These are phyloP conservation scores for Eucalyptus pumila DNA, from an alignment of 345 rosid species.

Conservation along the genomic window DNA sequence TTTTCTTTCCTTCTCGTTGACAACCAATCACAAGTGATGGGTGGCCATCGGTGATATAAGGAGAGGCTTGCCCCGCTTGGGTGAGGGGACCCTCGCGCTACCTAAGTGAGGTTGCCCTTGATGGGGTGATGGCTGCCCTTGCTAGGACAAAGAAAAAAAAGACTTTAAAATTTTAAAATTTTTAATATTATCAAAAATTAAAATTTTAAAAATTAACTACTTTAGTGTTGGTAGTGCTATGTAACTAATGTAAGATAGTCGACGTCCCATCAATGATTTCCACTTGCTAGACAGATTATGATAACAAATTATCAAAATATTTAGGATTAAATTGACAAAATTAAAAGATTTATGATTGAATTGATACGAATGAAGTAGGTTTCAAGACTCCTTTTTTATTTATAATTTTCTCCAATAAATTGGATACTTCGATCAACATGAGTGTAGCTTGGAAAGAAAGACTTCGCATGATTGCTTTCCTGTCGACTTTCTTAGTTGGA, in stretches of 20 bases:
- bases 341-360: too few relatives aligned
- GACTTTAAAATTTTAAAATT: background rate
- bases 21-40: background rate
- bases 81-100: background rate
- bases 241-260: background rate
- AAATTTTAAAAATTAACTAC: too few relatives aligned
- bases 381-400: background rate
- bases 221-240: fast-evolving
- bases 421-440: background rate
- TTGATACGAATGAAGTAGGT: too few relatives aligned
- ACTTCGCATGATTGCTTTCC: background rate
- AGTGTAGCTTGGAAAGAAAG: background rate
- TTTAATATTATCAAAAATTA: too few relatives aligned
- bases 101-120: background rate
- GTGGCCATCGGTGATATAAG: background rate
- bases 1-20: too few relatives aligned
- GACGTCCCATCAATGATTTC: background rate
- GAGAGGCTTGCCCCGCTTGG: background rate
- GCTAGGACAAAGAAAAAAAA: background rate
- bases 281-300: background rate
- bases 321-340: too few relatives aligned
- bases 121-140: background rate
- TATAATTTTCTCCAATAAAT: background rate
- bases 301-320: too few relatives aligned
- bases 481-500: background rate